Percentiles rank a stretch among this genome's conserved stretches.
These are phyloP conservation scores for Cordyceps farinosa DNA, from an alignment of 2,329 filamentous ascomycete species.

Conservation along the genomic window DNA sequence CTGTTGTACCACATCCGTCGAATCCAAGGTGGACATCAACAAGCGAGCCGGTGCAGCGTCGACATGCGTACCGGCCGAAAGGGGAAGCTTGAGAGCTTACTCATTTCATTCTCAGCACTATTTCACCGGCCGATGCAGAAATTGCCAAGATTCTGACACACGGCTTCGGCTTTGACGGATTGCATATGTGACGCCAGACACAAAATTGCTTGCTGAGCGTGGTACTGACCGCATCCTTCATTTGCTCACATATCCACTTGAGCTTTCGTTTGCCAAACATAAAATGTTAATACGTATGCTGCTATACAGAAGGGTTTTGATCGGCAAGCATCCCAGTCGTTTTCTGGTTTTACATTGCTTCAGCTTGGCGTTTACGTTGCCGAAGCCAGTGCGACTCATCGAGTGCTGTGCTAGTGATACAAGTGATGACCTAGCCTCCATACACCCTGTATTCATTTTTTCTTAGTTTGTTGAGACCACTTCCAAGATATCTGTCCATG, in stretches of 20 bases:
- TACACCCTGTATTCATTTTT: background rate
- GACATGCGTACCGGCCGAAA: background rate
- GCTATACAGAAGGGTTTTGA: background rate
- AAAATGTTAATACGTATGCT: background rate
- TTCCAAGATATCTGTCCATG: too few relatives aligned
- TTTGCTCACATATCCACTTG: background rate
- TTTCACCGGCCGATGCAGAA: background rate
- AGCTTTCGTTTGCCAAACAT: background rate
- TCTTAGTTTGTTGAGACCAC: background rate
- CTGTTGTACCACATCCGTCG: background rate
- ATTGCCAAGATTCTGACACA: background rate
- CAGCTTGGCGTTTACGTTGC: conserved; percentile 9
- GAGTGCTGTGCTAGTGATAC: background rate
- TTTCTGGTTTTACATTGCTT: background rate
- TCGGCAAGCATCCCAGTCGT: background rate
- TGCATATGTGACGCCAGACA: background rate
- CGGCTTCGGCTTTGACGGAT: background rate
- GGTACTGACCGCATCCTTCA: background rate
- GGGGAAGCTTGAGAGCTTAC: background rate
- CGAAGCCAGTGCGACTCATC: background rate
- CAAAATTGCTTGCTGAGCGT: background rate
- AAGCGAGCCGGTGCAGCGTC: conserved; percentile 11
- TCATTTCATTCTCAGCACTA: background rate
- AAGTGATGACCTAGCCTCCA: background rate
- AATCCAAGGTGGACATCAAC: background rate